Conservation (phyloP, 768 basidiomycete species). For the Leccinum imitatum region DNA sequence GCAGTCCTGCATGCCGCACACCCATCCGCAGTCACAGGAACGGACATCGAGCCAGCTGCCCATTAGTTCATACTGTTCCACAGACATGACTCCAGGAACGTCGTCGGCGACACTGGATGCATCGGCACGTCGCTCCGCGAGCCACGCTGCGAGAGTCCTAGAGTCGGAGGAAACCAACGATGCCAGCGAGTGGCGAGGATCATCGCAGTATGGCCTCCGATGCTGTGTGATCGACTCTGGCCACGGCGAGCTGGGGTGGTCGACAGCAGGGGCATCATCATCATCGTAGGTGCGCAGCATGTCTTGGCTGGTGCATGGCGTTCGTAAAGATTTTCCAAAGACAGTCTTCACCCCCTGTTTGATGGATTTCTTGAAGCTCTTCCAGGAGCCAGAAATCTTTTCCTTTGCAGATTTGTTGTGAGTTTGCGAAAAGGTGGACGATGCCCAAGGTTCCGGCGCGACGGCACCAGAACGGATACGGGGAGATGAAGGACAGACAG, state of each 20-base stretch:
- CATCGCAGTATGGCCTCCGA: conserved; percentile 5
- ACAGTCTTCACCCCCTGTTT: conserved; percentile 25
- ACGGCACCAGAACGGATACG: conserved; percentile 39
- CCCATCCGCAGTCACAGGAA: conserved; percentile 24
- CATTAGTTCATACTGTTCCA: conserved; percentile 47
- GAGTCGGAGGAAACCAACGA: conserved; percentile 37
- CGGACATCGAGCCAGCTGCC: conserved; percentile 47
- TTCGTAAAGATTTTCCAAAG: conserved; percentile 11
- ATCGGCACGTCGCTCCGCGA: conserved; percentile 38
- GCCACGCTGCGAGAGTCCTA: conserved; percentile 34
- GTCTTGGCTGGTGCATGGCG: conserved; percentile 9
- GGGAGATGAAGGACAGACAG: conserved; percentile 35
- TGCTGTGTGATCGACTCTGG: not conserved
- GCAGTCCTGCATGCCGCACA: conserved; percentile 31
- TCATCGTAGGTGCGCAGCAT: conserved; percentile 12
- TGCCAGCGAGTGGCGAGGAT: conserved; percentile 22
- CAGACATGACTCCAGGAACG: conserved; percentile 35
- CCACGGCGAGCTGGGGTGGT: not conserved
- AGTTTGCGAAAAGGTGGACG: conserved; percentile 19
- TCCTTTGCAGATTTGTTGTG: conserved; percentile 21
- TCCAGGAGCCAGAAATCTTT: conserved; percentile 28
- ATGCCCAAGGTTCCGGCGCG: conserved; percentile 42
- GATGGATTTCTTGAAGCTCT: conserved; percentile 34
- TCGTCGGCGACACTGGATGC: conserved; percentile 29
- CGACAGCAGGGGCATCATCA: not conserved